A percentile compares a stretch with the other conserved stretches of the same genome.
Evolutionary conservation across 2,329 filamentous ascomycete genomes (phyloP).

Genomic region (Monosporascus sp.): DNA sequence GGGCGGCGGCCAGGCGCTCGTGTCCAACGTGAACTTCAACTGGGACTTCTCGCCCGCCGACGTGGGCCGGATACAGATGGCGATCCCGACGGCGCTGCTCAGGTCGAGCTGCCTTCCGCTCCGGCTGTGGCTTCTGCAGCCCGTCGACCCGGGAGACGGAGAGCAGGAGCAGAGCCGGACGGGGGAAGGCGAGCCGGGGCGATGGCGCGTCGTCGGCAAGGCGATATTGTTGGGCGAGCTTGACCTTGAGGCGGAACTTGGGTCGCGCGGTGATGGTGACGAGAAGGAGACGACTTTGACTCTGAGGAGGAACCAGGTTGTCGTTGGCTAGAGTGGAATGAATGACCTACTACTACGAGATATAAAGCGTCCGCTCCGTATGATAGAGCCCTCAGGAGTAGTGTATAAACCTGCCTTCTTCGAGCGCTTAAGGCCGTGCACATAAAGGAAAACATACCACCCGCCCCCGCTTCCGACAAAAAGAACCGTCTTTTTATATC

Average conservation of each 20-base stretch:
- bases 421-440: too few species aligned
- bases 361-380: too few species aligned
- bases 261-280: neutral
- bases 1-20: neutral
- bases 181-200: neutral
- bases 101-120: neutral
- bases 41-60: neutral
- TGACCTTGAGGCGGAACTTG: neutral
- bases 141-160: neutral
- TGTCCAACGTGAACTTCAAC: neutral
- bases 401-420: too few species aligned
- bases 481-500: too few species aligned
- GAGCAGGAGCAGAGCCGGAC: neutral
- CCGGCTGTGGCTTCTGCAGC: neutral
- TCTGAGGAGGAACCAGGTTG: neutral
- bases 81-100: neutral
- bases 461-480: too few species aligned
- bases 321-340: neutral
- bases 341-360: too few species aligned
- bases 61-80: neutral
- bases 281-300: neutral
- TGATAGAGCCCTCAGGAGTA: too few species aligned
- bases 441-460: too few species aligned
- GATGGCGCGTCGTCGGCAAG: neutral
- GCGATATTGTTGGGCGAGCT: neutral